Base-by-base conservation (phyloP, 306 rosid genomes). In the Rubus idaeus region DNA sequence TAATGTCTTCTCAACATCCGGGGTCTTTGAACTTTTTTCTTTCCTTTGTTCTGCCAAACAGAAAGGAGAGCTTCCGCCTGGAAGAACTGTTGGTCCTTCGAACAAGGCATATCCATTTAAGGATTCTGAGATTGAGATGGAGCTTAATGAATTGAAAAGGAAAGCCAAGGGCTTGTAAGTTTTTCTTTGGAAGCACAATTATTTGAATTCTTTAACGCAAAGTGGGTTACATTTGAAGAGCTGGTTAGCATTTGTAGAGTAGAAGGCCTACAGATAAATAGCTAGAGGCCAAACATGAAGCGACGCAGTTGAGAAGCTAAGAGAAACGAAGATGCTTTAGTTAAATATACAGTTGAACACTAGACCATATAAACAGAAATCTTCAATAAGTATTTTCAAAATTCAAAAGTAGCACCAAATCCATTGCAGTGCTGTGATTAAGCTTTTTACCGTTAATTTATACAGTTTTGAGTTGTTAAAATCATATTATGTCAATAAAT, bases 1-100 rank as follows among this genome's bases (percentile, higher is more conserved):
- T 21, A 20, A 20, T 61, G 46, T n/a, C 56, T 50, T n/a, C 21
- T 44, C n/a, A 62, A 61, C 74, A 7, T 44, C 53, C 20, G 5
- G 11, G 16, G 30, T 53, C 18, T 20, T 20, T 40, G 55, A 45
- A 51, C 17, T 21, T 60, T 3, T 72, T 40, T 46, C 30, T 49
- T 26, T 58, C 20, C 9, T 23, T 18, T 52, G 11, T 56, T 49
- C 5, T 50, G 78, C 79, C 64, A 18, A 78, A 79, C 90, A 93
- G 98, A 93, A 91, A 88, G 98, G 98, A 61, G 93, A 93, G 75
- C 97, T 93, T 78, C 98, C 97, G 26, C 97, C 93, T 4, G 98
- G 98, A 81, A 89, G 97, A 90, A 88, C 89, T 56, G 68, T 45
- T 46, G 20, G 78, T 55, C 40, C 85, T 70, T 30, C 80, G 1